Conservation (phyloP, 2,329 filamentous ascomycete species). For the Aspergillus sp. region DNA sequence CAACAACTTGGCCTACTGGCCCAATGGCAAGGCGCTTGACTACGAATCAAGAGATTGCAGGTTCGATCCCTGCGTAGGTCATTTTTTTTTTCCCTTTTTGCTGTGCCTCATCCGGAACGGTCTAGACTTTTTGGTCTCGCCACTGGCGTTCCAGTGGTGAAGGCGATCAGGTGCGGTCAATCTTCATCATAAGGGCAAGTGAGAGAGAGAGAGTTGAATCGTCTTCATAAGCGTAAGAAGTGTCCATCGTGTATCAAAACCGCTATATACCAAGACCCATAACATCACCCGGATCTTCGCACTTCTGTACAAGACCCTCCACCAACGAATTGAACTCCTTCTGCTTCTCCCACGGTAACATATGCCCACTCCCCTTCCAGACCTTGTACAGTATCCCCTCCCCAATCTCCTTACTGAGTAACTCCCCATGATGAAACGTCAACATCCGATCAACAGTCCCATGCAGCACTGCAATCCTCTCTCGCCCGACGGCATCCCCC, state of each 20-base stretch:
- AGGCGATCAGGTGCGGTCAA: too few species aligned
- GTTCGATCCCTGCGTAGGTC: slow-evolving; percentile 37
- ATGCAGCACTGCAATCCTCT: slow-evolving; percentile 77
- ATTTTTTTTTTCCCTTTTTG: not conserved
- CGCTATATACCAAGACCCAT: not conserved
- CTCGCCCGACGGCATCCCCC: slow-evolving; percentile 70
- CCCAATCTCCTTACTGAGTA: slow-evolving; percentile 70
- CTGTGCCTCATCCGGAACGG: too few species aligned
- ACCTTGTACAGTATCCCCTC: slow-evolving; percentile 58
- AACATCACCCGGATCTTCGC: not conserved
- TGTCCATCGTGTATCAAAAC: not conserved
- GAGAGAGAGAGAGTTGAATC: not conserved
- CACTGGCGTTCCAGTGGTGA: too few species aligned
- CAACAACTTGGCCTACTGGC: slow-evolving; percentile 22
- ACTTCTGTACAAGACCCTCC: slow-evolving; percentile 58
- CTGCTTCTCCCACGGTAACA: slow-evolving; percentile 71
- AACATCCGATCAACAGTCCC: slow-evolving; percentile 81
- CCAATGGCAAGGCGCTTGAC: slow-evolving; percentile 31
- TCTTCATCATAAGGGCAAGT: too few species aligned
- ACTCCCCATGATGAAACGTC: slow-evolving; percentile 68
- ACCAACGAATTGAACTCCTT: slow-evolving; percentile 70
- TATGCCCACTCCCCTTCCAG: slow-evolving; percentile 76
- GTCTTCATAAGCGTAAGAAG: not conserved
- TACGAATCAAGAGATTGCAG: slow-evolving; percentile 53
- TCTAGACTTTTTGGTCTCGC: too few species aligned